Percentiles rank a stretch among this genome's conserved stretches.
These are phyloP conservation scores for Paratrypanosoma confusum DNA, from an alignment of 208 protist genomes.

Conservation along the genomic window DNA sequence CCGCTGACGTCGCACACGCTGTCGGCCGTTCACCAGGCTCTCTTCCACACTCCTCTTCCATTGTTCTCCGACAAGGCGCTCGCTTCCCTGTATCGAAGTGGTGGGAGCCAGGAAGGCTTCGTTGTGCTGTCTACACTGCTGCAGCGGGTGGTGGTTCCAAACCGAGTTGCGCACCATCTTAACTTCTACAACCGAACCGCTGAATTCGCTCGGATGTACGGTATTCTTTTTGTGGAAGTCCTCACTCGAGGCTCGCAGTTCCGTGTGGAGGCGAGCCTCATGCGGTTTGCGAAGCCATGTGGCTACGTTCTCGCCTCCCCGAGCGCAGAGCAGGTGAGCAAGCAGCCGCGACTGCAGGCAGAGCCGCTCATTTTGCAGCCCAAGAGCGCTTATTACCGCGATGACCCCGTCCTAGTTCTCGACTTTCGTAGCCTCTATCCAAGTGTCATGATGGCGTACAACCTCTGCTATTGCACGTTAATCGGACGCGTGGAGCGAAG, in stretches of 20 bases:
- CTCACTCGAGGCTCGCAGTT: constrained; percentile 77
- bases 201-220: constrained; percentile 72
- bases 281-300: constrained; percentile 52
- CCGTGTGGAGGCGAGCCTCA: constrained; percentile 71
- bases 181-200: constrained; percentile 41
- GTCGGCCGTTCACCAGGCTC: constrained; percentile 29
- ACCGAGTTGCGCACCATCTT: constrained; percentile 45
- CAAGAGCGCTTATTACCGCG: constrained; percentile 39
- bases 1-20: constrained; percentile 49
- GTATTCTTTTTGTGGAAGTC: constrained; percentile 65
- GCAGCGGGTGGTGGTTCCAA: constrained; percentile 21
- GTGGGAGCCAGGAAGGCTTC: constrained; percentile 7
- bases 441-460: constrained; percentile 99
- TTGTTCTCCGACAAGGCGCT: constrained; percentile 53
- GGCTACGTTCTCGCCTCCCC: constrained; percentile 63
- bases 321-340: constrained; percentile 32
- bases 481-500: constrained; percentile 51
- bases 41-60: constrained; percentile 40
- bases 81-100: constrained; percentile 22
- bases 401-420: constrained; percentile 95
- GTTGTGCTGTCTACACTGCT: constrained; percentile 46
- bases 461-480: constrained; percentile 97
- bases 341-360: constrained; percentile 58
- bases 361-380: constrained; percentile 81
- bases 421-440: constrained; percentile 99